phyloP scores from a whole-genome alignment of 2,329 filamentous ascomycete species.

The Sclerotinia nivalis region DNA sequence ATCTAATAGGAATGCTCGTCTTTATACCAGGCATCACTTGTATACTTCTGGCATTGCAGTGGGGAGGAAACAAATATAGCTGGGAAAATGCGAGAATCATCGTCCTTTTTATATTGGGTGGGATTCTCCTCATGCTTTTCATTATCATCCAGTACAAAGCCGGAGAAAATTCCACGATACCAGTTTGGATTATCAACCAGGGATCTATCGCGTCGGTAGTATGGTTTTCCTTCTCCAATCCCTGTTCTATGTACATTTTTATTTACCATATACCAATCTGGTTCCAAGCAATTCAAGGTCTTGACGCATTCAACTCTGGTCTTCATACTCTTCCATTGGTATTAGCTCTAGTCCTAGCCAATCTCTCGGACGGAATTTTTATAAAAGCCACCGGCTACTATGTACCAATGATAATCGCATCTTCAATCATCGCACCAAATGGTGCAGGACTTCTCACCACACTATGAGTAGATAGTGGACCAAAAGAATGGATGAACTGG shows the following conservation, averaged over 20 bases:
- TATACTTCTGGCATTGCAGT: constrained; percentile 42
- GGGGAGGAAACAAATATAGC: constrained; percentile 39
- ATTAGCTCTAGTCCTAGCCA: constrained; percentile 39
- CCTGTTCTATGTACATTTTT: constrained; percentile 47
- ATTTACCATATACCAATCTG: constrained; percentile 50
- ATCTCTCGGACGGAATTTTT: constrained; percentile 39
- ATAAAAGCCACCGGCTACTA: constrained; percentile 39
- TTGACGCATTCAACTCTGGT: constrained; percentile 44
- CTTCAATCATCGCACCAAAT: constrained; percentile 39
- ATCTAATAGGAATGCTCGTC: constrained; percentile 42
- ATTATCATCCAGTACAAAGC: constrained; percentile 42
- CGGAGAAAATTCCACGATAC: constrained; percentile 44
- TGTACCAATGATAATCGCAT: constrained; percentile 33
- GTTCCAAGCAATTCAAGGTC: constrained; percentile 50
- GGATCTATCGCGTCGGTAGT: constrained; percentile 42
- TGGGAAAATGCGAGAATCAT: constrained; percentile 43
- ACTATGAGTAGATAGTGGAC: constrained; percentile 40
- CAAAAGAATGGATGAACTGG: constrained; percentile 43
- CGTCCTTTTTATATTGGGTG: constrained; percentile 41
- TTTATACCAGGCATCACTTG: constrained; percentile 41
- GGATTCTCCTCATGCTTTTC: constrained; percentile 38
- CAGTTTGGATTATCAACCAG: constrained; percentile 44
- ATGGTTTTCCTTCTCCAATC: constrained; percentile 41
- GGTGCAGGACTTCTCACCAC: constrained; percentile 47
- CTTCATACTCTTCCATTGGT: constrained; percentile 43